phyloP scores from a whole-genome alignment of 2,329 filamentous ascomycete species.

The Purpureocillium lavendulum region DNA sequence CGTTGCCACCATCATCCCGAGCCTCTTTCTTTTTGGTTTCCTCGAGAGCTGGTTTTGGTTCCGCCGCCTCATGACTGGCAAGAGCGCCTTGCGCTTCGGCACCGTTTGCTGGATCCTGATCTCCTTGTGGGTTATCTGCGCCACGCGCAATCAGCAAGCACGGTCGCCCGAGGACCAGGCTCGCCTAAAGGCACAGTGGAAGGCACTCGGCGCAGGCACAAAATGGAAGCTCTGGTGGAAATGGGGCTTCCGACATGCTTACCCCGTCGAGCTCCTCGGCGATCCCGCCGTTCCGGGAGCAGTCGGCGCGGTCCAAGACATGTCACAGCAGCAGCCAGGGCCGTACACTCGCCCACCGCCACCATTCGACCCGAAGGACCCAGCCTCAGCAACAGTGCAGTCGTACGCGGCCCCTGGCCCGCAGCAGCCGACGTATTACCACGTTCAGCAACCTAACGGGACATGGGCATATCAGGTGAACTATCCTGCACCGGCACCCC shows the following conservation, averaged over 20 bases:
- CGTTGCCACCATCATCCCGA: constrained; percentile 15
- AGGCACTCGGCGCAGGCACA: constrained; percentile 6
- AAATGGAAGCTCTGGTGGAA: constrained; percentile 13
- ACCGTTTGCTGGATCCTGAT: constrained; percentile 19
- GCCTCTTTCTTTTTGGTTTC: constrained; percentile 19
- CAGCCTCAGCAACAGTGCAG: background rate
- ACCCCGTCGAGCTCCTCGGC: constrained; percentile 14
- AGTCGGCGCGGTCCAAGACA: background rate
- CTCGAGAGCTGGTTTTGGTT: constrained; percentile 21
- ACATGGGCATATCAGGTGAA: too few relatives aligned
- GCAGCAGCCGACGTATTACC: too few relatives aligned
- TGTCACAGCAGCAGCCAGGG: background rate
- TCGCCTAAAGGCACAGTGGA: constrained; percentile 2
- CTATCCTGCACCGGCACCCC: too few relatives aligned
- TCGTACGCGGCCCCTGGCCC: background rate
- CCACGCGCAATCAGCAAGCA: too few relatives aligned
- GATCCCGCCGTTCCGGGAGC: constrained; percentile 11
- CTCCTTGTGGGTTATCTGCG: constrained; percentile 4
- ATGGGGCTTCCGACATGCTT: constrained; percentile 13
- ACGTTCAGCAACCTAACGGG: too few relatives aligned
- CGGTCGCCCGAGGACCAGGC: too few relatives aligned
- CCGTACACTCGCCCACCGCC: background rate
- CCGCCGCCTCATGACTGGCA: constrained; percentile 18
- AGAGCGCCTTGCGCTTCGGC: constrained; percentile 17
- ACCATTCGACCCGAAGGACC: background rate